A percentile compares a stretch with the other conserved stretches of the same genome.
These are phyloP conservation scores for Amphibolis antarctica DNA, from an alignment of 106 monocot genomes.

Conservation along the genomic window DNA sequence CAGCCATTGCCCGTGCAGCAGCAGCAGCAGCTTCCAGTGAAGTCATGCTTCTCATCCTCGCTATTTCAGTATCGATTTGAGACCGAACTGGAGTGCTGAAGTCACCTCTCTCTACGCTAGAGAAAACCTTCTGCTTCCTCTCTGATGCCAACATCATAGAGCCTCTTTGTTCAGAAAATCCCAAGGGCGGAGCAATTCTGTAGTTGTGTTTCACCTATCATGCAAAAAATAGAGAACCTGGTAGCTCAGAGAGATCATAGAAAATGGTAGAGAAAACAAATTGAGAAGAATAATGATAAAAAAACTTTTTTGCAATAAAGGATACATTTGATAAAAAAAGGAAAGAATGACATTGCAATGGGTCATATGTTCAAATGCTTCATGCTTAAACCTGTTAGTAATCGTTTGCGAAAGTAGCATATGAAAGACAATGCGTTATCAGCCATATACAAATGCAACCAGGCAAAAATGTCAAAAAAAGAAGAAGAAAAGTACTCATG, in stretches of 20 bases:
- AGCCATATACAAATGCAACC: too few relatives aligned
- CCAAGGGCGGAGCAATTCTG: constrained; percentile 42
- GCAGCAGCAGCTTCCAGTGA: constrained; percentile 50
- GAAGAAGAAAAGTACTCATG: too few relatives aligned
- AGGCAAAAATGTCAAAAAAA: too few relatives aligned
- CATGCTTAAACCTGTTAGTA: too few relatives aligned
- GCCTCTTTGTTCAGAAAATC: constrained; percentile 24
- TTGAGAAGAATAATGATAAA: too few relatives aligned
- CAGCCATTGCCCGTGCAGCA: constrained; percentile 69
- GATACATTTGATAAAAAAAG: too few relatives aligned
- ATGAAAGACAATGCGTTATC: too few relatives aligned
- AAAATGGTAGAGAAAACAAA: too few relatives aligned
- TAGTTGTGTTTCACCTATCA: constrained; percentile 60
- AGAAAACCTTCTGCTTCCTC: constrained; percentile 24
- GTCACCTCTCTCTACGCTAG: constrained; percentile 20
- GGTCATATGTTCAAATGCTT: too few relatives aligned
- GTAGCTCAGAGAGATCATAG: background rate
- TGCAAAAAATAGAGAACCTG: background rate
- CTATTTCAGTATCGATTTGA: constrained; percentile 50
- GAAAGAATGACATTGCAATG: too few relatives aligned
- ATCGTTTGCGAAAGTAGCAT: too few relatives aligned
- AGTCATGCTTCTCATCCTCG: constrained; percentile 48
- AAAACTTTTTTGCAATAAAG: too few relatives aligned
- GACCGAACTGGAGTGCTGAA: constrained; percentile 22
- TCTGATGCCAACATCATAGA: constrained; percentile 28